Conservation (phyloP, 495 filamentous ascomycete genomes). For the Penicillium roqueforti region DNA sequence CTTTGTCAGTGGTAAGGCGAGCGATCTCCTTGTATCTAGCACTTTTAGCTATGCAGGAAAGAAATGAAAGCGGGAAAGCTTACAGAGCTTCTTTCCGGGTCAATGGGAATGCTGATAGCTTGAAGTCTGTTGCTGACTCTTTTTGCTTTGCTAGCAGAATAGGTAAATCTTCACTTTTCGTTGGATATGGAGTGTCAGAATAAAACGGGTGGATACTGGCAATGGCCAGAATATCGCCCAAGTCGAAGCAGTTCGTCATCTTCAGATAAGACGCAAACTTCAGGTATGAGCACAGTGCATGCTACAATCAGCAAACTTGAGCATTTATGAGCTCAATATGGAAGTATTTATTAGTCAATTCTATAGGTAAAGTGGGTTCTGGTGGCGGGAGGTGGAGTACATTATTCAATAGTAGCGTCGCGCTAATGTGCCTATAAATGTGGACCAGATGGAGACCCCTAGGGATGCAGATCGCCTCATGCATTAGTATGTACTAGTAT, state of each 20-base stretch:
- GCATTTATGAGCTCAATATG: too few relatives aligned
- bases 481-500: too few relatives aligned
- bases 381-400: too few relatives aligned
- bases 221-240: not conserved
- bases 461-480: too few relatives aligned
- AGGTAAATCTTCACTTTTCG: not conserved
- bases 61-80: not conserved
- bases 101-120: not conserved
- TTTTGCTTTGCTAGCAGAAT: not conserved
- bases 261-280: not conserved
- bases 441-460: too few relatives aligned
- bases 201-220: conserved; percentile 9
- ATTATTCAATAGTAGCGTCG: too few relatives aligned
- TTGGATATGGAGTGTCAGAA: not conserved
- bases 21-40: conserved; percentile 8
- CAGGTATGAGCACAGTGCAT: too few relatives aligned
- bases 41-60: not conserved
- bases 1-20: conserved; percentile 19
- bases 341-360: too few relatives aligned
- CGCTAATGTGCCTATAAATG: too few relatives aligned
- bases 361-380: too few relatives aligned
- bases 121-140: not conserved
- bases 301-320: too few relatives aligned
- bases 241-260: not conserved
- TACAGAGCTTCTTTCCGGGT: conserved; percentile 1